phyloP scores from a whole-genome alignment of 257 asterid genomes.

The Nicotiana sylvestris region DNA sequence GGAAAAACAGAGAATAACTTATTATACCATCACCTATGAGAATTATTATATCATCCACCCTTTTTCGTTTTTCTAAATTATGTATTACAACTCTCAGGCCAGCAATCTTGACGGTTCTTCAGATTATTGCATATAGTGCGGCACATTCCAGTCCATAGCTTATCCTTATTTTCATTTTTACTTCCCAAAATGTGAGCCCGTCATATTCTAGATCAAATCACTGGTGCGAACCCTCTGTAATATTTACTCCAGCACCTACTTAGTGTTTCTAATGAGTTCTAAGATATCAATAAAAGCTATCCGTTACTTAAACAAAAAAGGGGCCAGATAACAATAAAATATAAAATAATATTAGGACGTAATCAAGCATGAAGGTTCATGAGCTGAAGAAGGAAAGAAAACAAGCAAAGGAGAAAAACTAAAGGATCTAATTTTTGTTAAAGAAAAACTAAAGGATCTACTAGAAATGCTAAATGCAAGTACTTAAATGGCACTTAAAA shows the following conservation, averaged over 20 bases:
- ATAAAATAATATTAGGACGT: neutral
- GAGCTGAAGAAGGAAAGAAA: neutral
- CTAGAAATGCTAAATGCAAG: neutral
- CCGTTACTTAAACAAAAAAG: neutral
- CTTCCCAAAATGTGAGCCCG: neutral
- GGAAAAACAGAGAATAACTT: neutral
- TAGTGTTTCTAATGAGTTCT: neutral
- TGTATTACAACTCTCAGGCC: neutral
- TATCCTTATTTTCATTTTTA: neutral
- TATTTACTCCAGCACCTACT: neutral
- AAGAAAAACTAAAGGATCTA: constrained; percentile 3
- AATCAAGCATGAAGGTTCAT: neutral
- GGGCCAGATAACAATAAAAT: neutral
- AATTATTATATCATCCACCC: neutral
- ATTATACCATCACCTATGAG: neutral
- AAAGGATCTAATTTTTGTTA: neutral
- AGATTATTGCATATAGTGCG: neutral
- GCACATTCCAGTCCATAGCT: neutral
- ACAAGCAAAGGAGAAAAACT: neutral
- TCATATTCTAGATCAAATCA: neutral
- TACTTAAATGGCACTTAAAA: neutral
- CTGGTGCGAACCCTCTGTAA: neutral
- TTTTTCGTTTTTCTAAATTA: neutral
- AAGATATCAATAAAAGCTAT: neutral
- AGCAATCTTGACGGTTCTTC: neutral